Evolutionary conservation across 2,329 filamentous ascomycete species (phyloP), one percentile per base, ranked within the genome.

Genomic region (Xylaria sp.): DNA sequence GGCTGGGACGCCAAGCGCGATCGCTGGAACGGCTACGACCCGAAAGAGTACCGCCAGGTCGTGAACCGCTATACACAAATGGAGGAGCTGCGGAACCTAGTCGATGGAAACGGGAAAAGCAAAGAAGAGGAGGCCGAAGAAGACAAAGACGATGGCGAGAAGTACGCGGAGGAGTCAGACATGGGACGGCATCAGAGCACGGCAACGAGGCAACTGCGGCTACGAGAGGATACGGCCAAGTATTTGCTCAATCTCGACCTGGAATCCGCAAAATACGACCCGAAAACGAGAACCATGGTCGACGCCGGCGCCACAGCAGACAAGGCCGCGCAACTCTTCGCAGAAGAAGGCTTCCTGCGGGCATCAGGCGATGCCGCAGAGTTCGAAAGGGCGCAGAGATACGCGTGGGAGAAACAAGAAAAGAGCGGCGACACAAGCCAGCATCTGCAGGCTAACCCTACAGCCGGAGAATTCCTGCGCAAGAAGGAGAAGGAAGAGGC

Each of bases 1-100:
- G 93, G 94, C 3, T 99, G 95, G 93, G 97, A 99, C 80, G 96
- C 96, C 25, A 99, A 99, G 84, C 88, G 96, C 74, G 96, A 99
- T 83, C 89, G 95, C 52, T 99, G 96, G 95, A 98, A 98, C 78
- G 95, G 95, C n/a, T 99, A 97, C 81, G 94, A 98, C 79, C 85
- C 94, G 0, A 89, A 88, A 73, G 93, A 98, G 80, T 98, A 97
- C 79, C 87, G 89, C 69, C 86, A 89, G 70, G 93, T 98, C n/a
- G 90, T 98, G 50, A 90, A 97, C 60, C 93, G 97, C 75, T 97
- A 92, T 80, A 91, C 96, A 71, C 89, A 95, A 78, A 84, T 98
- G 80, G 95, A 98, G 78, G 89, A 91, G 73, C 83, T 98, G 71
- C 82, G 86, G n/a, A 84, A 87, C 75, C 83, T 83, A 72, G 77